Base-by-base conservation (phyloP, 2,329 filamentous ascomycete genomes). In the Aspergillus sp. region DNA sequence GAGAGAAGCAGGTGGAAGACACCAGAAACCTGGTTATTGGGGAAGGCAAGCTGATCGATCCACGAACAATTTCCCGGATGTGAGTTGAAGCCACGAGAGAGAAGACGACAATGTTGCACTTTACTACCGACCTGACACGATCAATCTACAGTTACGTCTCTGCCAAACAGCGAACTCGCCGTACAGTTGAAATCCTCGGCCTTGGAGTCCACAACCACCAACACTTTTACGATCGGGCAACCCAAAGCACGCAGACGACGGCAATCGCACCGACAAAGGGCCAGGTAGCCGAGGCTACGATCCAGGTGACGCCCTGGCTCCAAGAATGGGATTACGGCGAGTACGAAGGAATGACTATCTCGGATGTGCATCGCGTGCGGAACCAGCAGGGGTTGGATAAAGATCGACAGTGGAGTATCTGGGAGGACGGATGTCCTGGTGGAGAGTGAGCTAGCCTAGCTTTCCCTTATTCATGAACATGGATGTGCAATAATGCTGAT, bases 281-380 rank as follows among this genome's bases (percentile, higher is more conserved):
- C 6, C 36, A 39, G 6, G 30, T 32, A 13, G 31, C 27, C 11
- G 41, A 42, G 13, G 27, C 38, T 3, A n/a, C 40, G 7, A 37
- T 52, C 35, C 37, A 50, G 35, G 19, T 48, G 4, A 85, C 82
- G 1, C 74, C 85, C 39, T 79, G 81, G 50, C 81, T 90, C 45
- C 76, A 84, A 7, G 86, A 90, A 64, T 90, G 87, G 87, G 81
- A 90, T 65, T 91, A 90, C 58, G 87, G 85, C 38, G 76, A 83
- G 52, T 91, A 91, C 58, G 87, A 91, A 68, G 87, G 87, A 10
- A 75, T 90, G 54, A 86, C 84, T 29, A 81, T 75, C 40, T 65
- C 72, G 2, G 72, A 86, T 48, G 90, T 90, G 58, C 73, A 78
- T 37, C 70, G 72, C 38, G 26, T 43, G 11, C 33, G 46, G 13